Evolutionary conservation across 2,329 filamentous ascomycete species (phyloP).

Genomic region (Periconia sp.): DNA sequence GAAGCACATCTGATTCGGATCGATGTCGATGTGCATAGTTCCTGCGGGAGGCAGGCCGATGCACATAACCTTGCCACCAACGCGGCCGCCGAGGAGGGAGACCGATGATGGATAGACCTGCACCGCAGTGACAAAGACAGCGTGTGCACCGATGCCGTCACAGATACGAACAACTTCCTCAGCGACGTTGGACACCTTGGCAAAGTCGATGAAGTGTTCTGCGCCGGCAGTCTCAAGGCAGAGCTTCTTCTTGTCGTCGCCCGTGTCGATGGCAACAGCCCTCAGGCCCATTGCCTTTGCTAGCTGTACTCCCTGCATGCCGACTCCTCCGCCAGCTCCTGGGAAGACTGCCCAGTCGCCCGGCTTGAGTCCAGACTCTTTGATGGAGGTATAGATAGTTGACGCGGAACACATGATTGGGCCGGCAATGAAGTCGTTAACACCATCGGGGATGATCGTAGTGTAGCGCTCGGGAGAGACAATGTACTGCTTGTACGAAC

Average conservation of each 20-base stretch:
- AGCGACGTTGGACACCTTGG: slow-evolving; percentile 37
- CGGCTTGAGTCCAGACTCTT: slow-evolving; percentile 55
- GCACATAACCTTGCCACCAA: slow-evolving; percentile 61
- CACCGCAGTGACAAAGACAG: slow-evolving; percentile 47
- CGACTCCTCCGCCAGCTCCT: slow-evolving; percentile 55
- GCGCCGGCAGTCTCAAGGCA: slow-evolving; percentile 40
- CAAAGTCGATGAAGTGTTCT: slow-evolving; percentile 48
- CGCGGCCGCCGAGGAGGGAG: slow-evolving; percentile 49
- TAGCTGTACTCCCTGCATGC: slow-evolving; percentile 62
- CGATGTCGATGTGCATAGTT: slow-evolving; percentile 36
- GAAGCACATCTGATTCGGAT: slow-evolving; percentile 43
- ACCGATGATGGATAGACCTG: slow-evolving; percentile 38
- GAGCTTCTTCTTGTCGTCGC: slow-evolving; percentile 42
- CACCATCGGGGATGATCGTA: slow-evolving; percentile 61
- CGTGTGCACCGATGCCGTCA: slow-evolving; percentile 47
- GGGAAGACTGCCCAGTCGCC: slow-evolving; percentile 61
- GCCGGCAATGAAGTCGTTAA: slow-evolving; percentile 62
- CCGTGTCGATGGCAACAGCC: slow-evolving; percentile 44
- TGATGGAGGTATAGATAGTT: slow-evolving; percentile 64
- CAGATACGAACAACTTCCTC: slow-evolving; percentile 40
- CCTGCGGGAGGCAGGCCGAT: slow-evolving; percentile 51
- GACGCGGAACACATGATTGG: slow-evolving; percentile 67
- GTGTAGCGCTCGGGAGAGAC: slow-evolving; percentile 62
- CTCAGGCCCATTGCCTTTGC: slow-evolving; percentile 48
- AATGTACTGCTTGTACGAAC: slow-evolving; percentile 63